phyloP scores from a whole-genome alignment of 495 filamentous ascomycete genomes.

The Daldinia decipiens region DNA sequence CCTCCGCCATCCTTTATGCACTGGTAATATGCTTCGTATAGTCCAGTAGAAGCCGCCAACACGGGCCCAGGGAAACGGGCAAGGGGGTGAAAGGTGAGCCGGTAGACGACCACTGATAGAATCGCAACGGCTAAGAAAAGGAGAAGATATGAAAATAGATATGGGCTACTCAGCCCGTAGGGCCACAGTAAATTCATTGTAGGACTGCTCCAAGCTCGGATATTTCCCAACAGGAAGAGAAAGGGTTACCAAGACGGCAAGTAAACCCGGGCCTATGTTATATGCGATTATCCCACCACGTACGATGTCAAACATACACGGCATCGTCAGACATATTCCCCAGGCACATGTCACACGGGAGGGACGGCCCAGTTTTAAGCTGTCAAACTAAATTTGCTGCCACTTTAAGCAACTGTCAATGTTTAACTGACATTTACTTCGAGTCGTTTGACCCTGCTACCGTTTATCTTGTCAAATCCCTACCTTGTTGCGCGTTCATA shows the following conservation, averaged over 20 bases:
- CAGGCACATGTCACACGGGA: neutral
- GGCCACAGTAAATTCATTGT: constrained; percentile 30
- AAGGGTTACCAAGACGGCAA: neutral
- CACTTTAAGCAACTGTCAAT: neutral
- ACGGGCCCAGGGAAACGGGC: constrained; percentile 60
- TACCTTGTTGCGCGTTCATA: neutral
- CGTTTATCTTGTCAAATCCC: neutral
- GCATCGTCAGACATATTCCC: neutral
- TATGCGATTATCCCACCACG: neutral
- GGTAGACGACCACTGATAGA: constrained; percentile 44
- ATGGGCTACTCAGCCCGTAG: constrained; percentile 10
- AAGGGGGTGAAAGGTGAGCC: constrained; percentile 55
- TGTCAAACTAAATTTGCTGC: neutral
- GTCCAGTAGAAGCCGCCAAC: constrained; percentile 58
- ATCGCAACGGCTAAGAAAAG: neutral
- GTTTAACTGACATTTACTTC: neutral
- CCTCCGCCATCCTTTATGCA: constrained; percentile 53
- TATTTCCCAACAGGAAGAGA: neutral
- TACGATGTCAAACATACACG: neutral
- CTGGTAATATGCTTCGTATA: constrained; percentile 63
- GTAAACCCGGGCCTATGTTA: neutral
- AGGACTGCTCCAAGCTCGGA: neutral
- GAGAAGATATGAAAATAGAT: constrained; percentile 7
- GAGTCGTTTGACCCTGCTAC: neutral
- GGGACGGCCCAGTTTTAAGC: neutral